phyloP scores from a whole-genome alignment of 1,139 yeast species.

The Yamadazyma triangularis region DNA sequence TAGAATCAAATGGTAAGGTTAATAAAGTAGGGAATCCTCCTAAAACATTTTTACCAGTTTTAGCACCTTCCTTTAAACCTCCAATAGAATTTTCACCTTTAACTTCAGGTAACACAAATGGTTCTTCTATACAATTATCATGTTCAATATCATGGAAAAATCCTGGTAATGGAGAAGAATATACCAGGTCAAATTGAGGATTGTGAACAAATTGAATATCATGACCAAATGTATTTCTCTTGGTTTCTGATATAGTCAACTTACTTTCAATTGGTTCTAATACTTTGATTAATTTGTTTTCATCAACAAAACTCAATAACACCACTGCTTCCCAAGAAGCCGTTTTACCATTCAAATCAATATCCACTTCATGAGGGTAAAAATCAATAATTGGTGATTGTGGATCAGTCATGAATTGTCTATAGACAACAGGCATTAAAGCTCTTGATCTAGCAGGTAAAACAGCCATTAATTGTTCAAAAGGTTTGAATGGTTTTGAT shows the following conservation, averaged over 20 bases:
- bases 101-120: conserved; percentile 48
- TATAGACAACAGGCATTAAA: conserved; percentile 73
- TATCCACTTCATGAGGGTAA: conserved; percentile 84
- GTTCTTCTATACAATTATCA: conserved; percentile 68
- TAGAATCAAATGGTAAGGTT: conserved; percentile 56
- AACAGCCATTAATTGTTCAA: conserved; percentile 97
- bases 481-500: conserved; percentile 84
- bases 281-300: conserved; percentile 64
- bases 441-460: conserved; percentile 87
- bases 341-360: conserved; percentile 91
- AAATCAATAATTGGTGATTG: conserved; percentile 85
- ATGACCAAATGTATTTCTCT: conserved; percentile 70
- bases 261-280: conserved; percentile 60
- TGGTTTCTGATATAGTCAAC: conserved; percentile 63
- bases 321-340: conserved; percentile 99
- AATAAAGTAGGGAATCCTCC: conserved; percentile 90
- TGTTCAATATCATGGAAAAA: conserved; percentile 73
- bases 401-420: conserved; percentile 85
- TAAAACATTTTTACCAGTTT: conserved; percentile 60
- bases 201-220: conserved; percentile 67
- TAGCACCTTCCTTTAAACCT: conserved; percentile 67
- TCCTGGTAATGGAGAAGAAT: conserved; percentile 76
- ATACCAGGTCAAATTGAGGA: conserved; percentile 68
- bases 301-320: conserved; percentile 90
- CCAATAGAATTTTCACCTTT: conserved; percentile 41